phyloP scores from a whole-genome alignment of 2,329 filamentous ascomycete genomes.

The Phyllosticta capitalensis region DNA sequence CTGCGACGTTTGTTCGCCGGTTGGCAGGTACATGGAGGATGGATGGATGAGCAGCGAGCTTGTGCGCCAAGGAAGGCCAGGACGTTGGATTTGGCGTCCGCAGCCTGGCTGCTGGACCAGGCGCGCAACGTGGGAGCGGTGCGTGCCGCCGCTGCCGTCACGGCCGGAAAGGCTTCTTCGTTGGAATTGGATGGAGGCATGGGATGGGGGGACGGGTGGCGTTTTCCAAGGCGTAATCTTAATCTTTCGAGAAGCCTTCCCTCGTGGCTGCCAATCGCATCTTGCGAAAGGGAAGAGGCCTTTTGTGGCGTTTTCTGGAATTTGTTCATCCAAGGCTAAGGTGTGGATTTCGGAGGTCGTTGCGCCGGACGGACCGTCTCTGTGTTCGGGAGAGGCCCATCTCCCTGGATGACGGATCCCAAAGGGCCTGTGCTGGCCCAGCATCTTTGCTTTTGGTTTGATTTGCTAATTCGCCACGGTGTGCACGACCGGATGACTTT shows the following conservation, averaged over 20 bases:
- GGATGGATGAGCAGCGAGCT: background rate
- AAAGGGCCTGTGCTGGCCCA: too few species aligned
- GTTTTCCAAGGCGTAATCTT: background rate
- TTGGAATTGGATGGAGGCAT: background rate
- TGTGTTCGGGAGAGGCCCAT: background rate
- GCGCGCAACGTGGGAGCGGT: background rate
- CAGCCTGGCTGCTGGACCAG: background rate
- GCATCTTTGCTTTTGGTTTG: background rate
- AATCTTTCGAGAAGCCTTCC: background rate
- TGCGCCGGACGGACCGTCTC: background rate
- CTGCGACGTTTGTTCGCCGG: too few species aligned
- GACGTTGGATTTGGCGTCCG: background rate
- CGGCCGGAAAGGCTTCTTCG: background rate
- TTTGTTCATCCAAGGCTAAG: background rate
- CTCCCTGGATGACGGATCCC: background rate
- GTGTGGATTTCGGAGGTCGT: background rate
- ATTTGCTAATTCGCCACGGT: background rate
- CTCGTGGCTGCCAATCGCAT: background rate
- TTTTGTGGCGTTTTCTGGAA: background rate
- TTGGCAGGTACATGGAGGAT: too few species aligned
- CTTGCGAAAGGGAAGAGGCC: background rate
- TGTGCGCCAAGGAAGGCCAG: background rate
- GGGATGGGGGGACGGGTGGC: background rate
- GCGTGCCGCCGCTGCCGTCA: background rate
- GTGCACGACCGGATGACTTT: background rate